A percentile compares a stretch with the other conserved stretches of the same genome.
Evolutionary conservation across 192 early-diverging fungal species (phyloP).

Genomic region (Coemansia sp.): DNA sequence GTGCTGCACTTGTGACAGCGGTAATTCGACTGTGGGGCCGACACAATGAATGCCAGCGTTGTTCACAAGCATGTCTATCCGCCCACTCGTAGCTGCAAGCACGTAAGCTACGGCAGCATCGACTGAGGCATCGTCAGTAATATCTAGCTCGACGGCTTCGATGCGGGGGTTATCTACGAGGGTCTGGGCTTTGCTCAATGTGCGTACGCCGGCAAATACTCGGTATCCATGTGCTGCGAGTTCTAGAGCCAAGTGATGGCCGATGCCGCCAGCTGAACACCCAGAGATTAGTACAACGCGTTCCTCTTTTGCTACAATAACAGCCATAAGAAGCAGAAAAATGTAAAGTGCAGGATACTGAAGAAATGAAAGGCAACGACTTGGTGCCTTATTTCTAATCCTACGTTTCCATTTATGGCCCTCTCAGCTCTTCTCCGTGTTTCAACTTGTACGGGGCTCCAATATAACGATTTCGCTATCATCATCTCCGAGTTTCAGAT

Average conservation of each 20-base stretch:
- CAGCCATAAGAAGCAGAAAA: not conserved
- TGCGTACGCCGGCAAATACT: conserved; percentile 36
- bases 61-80: conserved; percentile 68
- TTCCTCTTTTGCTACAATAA: not conserved
- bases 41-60: conserved; percentile 66
- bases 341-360: not conserved
- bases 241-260: conserved; percentile 43
- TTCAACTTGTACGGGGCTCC: too few relatives aligned
- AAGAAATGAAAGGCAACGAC: not conserved
- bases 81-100: conserved; percentile 15
- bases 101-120: conserved; percentile 20
- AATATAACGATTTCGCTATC: too few relatives aligned
- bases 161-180: not conserved
- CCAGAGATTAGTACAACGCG: conserved; percentile 70
- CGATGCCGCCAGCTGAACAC: conserved; percentile 72
- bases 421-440: too few relatives aligned
- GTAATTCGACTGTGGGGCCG: conserved; percentile 52
- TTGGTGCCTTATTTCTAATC: too few relatives aligned
- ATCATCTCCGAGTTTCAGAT: not conserved
- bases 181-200: conserved; percentile 4
- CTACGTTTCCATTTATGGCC: too few relatives aligned
- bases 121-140: conserved; percentile 26
- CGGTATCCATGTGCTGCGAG: conserved; percentile 31
- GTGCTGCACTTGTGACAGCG: conserved; percentile 37
- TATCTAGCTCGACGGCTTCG: conserved; percentile 26